Evolutionary conservation across 1,284 basidiomycete genomes (phyloP), one percentile per base, ranked within the genome.

Genomic region (Cryptococcus wingfieldii): DNA sequence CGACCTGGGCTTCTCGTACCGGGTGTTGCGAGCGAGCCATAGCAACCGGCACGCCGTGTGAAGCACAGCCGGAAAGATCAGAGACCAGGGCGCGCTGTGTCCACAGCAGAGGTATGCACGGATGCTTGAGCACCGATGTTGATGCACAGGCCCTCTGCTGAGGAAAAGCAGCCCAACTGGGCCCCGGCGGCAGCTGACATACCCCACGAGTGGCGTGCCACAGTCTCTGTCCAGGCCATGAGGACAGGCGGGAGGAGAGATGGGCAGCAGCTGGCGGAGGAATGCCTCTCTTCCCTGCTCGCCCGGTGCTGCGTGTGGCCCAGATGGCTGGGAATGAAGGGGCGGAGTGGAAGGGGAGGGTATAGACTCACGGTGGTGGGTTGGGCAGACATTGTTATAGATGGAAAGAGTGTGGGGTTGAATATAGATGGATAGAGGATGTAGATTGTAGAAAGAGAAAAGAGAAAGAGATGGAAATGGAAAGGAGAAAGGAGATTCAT

Each of bases 371-470:
- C 59, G 47, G 54, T 52, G 47, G 51, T 47, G 49, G 44, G 42
- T 46, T 54, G 52, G 47, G 47, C 37, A 47, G 59, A 60, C 59
- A 60, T 60, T n/a, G 51, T 23, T 31, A 19, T 45, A 39, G 43
- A 45, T 31, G 43, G 38, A 44, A 43, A 13, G 42, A 43, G 49
- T 23, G 38, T 51, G 37, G 23, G 28, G 28, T 38, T 18, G 46
- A 13, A 31, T n/a, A 37, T 34, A 52, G 12, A 9, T 46, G 34
- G 37, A 46, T 38, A n/a, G 6, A 38, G 23, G 42, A 42, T 16
- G 34, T 49, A 28, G 23, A 54, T 50, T 25, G 37, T 23, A 48
- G 27, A 43, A 51, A 18, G 51, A 51, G 37, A 45, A n/a, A 44
- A 16, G 39, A n/a, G 19, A 16, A 19, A 28, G 38, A 54, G 19